Evolutionary conservation across 805 yeast species (phyloP), one percentile per base, ranked within the genome.

Genomic region (Jamesozyma spencerorum): DNA sequence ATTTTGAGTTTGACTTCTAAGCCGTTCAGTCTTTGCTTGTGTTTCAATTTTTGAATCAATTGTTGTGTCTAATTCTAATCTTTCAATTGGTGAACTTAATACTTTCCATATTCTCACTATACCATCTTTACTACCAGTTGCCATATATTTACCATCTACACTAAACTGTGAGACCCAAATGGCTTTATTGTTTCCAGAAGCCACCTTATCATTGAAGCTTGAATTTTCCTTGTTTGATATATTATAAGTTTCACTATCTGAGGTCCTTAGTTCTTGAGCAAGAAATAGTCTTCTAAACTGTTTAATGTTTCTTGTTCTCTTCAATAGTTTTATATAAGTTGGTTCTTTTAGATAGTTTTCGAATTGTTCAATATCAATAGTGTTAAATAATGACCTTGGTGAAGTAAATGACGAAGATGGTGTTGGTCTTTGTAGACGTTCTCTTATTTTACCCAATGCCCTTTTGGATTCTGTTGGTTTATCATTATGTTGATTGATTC

Each of bases 71-170:
- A 57, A 58, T 44, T 70, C 79, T 44, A 74, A 58, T 48, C 94
- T 64, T 47, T 84, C 88, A 44, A 77, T 62, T 0, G 87, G 81
- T 0, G 87, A 75, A 4, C 84, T 67, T 0, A 86, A 74, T 5
- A 85, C 94, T 57, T 83, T 79, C 94, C 94, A 87, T 3, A 87
- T 66, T 39, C 77, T 66, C 12, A 88, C 69, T 1, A 68, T 59
- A 4, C 81, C 71, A 54, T 84, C 87, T 49, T 82, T 76, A 11
- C 95, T 94, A 0, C 90, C 95, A 2, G 83, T 74, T 0, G 95
- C 95, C 51, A 88, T 60, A 55, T 71, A 85, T 58, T 75, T 79
- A 11, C 97, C 97, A 60, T 88, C 95, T 7, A 61, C 61, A 42
- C 84, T 78, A 60, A 88, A 88, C 50, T 76, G 73, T 65, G 84